These are phyloP conservation scores for Rhexocercosporidium sp. DNA, from an alignment of 2,329 filamentous ascomycete genomes.

Conservation along the genomic window DNA sequence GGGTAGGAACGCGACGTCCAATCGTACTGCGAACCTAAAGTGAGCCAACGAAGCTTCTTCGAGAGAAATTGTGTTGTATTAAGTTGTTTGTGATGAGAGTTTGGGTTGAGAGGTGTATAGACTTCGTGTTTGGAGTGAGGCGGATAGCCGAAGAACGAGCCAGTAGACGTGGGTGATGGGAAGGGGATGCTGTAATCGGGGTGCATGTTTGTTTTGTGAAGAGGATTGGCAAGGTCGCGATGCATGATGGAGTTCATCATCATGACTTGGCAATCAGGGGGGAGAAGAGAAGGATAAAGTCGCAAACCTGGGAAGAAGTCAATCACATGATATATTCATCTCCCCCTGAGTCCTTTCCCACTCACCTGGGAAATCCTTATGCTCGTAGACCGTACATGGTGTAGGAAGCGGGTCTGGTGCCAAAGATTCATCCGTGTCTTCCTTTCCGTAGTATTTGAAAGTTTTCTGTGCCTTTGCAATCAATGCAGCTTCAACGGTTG, in stretches of 20 bases:
- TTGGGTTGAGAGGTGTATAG: slow-evolving; percentile 64
- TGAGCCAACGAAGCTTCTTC: slow-evolving; percentile 89
- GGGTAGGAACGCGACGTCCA: slow-evolving; percentile 90
- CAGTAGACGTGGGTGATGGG: slow-evolving; percentile 31
- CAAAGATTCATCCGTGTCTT: not conserved
- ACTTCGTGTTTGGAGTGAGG: slow-evolving; percentile 63
- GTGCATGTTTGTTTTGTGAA: slow-evolving; percentile 87
- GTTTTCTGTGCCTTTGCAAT: slow-evolving; percentile 32
- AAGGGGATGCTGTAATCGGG: slow-evolving; percentile 78
- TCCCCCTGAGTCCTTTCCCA: not conserved
- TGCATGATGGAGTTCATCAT: slow-evolving; percentile 79
- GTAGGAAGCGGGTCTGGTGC: slow-evolving; percentile 13
- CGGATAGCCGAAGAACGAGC: slow-evolving; percentile 61
- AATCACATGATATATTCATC: not conserved
- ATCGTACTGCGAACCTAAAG: slow-evolving; percentile 92
- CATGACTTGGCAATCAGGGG: slow-evolving; percentile 69
- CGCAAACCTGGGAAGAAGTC: slow-evolving; percentile 53
- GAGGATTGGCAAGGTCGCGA: slow-evolving; percentile 72
- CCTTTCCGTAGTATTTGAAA: slow-evolving; percentile 24
- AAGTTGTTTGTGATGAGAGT: slow-evolving; percentile 72
- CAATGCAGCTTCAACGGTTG: slow-evolving; percentile 30
- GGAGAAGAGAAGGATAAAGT: slow-evolving; percentile 77
- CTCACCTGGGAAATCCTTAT: slow-evolving; percentile 40
- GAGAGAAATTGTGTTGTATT: slow-evolving; percentile 73
- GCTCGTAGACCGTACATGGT: slow-evolving; percentile 40